phyloP scores from a whole-genome alignment of 495 filamentous ascomycete genomes.

The Penicillium simplicissimum region DNA sequence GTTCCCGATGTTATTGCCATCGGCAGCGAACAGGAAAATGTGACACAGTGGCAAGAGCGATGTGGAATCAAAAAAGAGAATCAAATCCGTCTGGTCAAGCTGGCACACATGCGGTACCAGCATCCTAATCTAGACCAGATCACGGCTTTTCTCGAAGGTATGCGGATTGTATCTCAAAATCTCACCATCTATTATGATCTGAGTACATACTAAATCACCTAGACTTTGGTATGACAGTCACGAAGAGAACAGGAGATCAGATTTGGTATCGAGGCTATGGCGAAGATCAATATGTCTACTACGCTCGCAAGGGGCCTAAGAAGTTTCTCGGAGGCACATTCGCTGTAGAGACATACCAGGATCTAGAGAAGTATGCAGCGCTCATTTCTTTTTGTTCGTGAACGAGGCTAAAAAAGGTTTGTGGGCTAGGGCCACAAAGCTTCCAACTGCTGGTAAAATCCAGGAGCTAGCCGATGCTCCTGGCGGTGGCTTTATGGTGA shows the following conservation, averaged over 20 bases:
- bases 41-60: conserved; percentile 36
- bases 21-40: conserved; percentile 31
- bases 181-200: background rate
- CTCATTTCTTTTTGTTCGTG: background rate
- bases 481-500: conserved; percentile 36
- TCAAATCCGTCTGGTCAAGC: conserved; percentile 43
- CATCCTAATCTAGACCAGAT: conserved; percentile 48
- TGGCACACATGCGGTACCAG: conserved; percentile 53
- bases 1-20: conserved; percentile 40
- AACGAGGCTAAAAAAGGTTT: background rate
- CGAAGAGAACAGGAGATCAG: conserved; percentile 44
- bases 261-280: conserved; percentile 63
- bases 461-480: conserved; percentile 31
- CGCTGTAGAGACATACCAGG: conserved; percentile 56
- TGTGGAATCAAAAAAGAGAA: conserved; percentile 34
- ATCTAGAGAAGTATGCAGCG: conserved; percentile 42
- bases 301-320: conserved; percentile 48
- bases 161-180: background rate
- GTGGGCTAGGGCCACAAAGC: conserved; percentile 24
- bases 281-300: conserved; percentile 58
- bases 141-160: conserved; percentile 38
- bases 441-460: conserved; percentile 30
- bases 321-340: conserved; percentile 57
- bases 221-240: conserved; percentile 60
- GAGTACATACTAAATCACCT: background rate